Percentiles rank a stretch among this genome's conserved stretches.
Evolutionary conservation across 208 protist species (phyloP).

Genomic region (Vickermania ingenoplastis): DNA sequence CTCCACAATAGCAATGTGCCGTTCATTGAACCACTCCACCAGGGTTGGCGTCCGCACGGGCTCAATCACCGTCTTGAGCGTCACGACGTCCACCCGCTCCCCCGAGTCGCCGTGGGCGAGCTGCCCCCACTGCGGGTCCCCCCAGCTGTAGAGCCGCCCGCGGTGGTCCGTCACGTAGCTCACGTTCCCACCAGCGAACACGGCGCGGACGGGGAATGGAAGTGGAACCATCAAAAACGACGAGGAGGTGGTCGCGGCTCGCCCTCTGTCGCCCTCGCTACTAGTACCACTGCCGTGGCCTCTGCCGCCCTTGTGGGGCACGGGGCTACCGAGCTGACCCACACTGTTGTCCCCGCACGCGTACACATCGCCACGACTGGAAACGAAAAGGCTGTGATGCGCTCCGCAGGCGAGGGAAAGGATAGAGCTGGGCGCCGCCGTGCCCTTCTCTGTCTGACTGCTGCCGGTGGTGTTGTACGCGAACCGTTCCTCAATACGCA

Average conservation of each 20-base stretch:
- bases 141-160: conserved; percentile 66
- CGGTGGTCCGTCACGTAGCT: conserved; percentile 52
- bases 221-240: conserved; percentile 7
- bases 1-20: conserved; percentile 50
- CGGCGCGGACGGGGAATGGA: conserved; percentile 42
- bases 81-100: conserved; percentile 37
- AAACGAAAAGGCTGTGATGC: conserved; percentile 50
- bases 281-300: neutral
- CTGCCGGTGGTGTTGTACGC: conserved; percentile 4
- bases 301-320: neutral
- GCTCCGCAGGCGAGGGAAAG: conserved; percentile 48
- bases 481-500: conserved; percentile 40
- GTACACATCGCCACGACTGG: conserved; percentile 52
- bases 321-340: conserved; percentile 50
- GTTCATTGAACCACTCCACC: conserved; percentile 61
- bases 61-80: conserved; percentile 39
- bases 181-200: conserved; percentile 47
- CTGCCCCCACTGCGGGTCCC: conserved; percentile 60
- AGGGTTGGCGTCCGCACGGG: conserved; percentile 33
- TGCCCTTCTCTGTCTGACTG: neutral
- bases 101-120: conserved; percentile 59
- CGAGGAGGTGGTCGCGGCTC: neutral
- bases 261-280: neutral
- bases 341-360: conserved; percentile 61
- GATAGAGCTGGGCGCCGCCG: neutral